A percentile compares a stretch with the other conserved stretches of the same genome.
Evolutionary conservation across 176 grass and related monocot genomes (phyloP).

Genomic region (Triticum timopheevii): DNA sequence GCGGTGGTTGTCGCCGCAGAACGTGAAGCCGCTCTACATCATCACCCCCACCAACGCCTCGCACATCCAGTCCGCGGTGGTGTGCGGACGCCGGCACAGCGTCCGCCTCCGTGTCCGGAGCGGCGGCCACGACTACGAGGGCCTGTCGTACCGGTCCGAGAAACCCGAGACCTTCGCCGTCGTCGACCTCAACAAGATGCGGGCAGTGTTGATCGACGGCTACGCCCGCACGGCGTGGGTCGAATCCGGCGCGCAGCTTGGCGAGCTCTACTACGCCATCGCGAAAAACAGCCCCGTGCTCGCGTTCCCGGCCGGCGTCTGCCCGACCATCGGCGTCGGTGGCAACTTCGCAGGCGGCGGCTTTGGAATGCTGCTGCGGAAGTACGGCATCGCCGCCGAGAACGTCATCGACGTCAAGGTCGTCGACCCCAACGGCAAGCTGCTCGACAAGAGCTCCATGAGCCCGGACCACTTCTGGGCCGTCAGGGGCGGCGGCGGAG

Average conservation of each 20-base stretch:
- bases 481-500: conserved; percentile 46
- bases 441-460: conserved; percentile 38
- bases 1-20: conserved; percentile 34
- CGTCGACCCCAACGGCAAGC: conserved; percentile 37
- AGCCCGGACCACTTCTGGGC: conserved; percentile 41
- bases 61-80: conserved; percentile 43
- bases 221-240: conserved; percentile 42
- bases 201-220: conserved; percentile 19
- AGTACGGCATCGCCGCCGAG: conserved; percentile 50
- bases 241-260: conserved; percentile 47
- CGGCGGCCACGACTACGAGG: conserved; percentile 83
- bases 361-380: conserved; percentile 41
- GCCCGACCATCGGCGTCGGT: conserved; percentile 47
- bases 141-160: conserved; percentile 57
- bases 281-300: conserved; percentile 1
- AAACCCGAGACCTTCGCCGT: conserved; percentile 23
- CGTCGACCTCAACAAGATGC: conserved; percentile 38
- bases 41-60: conserved; percentile 30
- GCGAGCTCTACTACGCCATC: conserved; percentile 53
- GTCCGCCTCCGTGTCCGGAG: conserved; percentile 55
- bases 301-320: conserved; percentile 46
- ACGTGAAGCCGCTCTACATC: conserved; percentile 41
- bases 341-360: conserved; percentile 57
- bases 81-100: conserved; percentile 30
- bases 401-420: conserved; percentile 50